Percentiles rank a stretch among this genome's conserved stretches.
phyloP scores from a whole-genome alignment of 257 asterid genomes.

The Solanum sejunctum region DNA sequence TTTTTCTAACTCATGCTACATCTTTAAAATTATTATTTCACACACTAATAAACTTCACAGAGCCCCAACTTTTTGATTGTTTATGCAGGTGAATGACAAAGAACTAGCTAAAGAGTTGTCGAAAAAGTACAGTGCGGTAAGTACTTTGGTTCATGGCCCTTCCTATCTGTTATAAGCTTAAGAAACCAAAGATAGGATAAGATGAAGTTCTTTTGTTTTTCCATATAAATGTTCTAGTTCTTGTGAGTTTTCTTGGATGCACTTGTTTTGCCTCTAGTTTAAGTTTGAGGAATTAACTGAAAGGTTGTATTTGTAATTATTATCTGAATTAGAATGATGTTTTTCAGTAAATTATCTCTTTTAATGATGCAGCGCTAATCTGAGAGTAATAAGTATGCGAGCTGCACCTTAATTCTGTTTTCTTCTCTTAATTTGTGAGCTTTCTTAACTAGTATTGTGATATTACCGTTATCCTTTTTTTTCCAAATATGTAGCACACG shows the following conservation, averaged over 20 bases:
- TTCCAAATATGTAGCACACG: constrained; percentile 38
- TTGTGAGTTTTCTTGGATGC: neutral
- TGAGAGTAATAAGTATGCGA: neutral
- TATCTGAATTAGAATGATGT: neutral
- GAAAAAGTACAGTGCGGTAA: constrained; percentile 83
- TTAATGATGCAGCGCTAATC: neutral
- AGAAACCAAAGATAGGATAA: neutral
- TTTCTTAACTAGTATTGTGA: neutral
- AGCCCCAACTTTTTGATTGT: neutral
- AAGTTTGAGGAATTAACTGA: neutral
- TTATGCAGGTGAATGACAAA: constrained; percentile 57
- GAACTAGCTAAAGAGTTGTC: constrained; percentile 86
- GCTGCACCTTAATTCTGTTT: neutral
- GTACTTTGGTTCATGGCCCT: constrained; percentile 10
- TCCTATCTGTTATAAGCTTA: neutral
- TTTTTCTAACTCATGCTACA: no score
- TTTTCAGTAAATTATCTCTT: neutral
- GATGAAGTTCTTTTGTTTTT: neutral
- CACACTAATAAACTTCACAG: no score
- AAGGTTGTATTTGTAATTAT: neutral
- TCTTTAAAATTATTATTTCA: no score
- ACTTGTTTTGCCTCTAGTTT: neutral
- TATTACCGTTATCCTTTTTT: neutral
- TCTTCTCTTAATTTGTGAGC: neutral
- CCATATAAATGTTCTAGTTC: neutral